These are phyloP conservation scores for Aspergillus steynii DNA, from an alignment of 495 filamentous ascomycete species.

Conservation along the genomic window DNA sequence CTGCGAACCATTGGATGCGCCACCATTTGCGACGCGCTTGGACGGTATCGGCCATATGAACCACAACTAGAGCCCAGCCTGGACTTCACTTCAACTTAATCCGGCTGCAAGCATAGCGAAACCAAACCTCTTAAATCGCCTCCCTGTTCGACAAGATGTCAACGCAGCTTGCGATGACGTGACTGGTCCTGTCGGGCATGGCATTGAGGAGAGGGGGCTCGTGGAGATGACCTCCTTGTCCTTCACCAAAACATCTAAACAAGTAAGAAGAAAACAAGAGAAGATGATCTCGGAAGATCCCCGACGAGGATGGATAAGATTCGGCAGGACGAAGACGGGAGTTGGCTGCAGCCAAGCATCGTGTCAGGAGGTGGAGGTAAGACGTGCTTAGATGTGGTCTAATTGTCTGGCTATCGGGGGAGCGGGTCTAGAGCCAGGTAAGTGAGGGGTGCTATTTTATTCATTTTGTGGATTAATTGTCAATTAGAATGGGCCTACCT, in stretches of 20 bases:
- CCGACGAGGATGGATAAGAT: not conserved
- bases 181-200: not conserved
- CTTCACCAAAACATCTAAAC: too few relatives aligned
- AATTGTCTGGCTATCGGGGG: too few relatives aligned
- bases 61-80: too few relatives aligned
- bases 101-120: too few relatives aligned
- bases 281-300: not conserved
- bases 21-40: conserved; percentile 30
- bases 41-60: too few relatives aligned
- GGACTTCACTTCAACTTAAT: too few relatives aligned
- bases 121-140: not conserved
- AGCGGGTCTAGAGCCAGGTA: too few relatives aligned
- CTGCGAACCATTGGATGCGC: conserved; percentile 40
- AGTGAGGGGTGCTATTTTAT: too few relatives aligned
- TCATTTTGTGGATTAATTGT: too few relatives aligned
- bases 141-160: conserved; percentile 5
- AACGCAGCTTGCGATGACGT: conserved; percentile 1
- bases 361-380: conserved; percentile 28
- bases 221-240: not conserved
- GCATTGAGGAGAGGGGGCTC: not conserved
- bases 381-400: conserved; percentile 27
- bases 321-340: not conserved
- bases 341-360: conserved; percentile 13
- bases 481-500: too few relatives aligned
- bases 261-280: not conserved